Evolutionary conservation across 2,329 filamentous ascomycete species (phyloP).

Genomic region (Aspergillus sojae): DNA sequence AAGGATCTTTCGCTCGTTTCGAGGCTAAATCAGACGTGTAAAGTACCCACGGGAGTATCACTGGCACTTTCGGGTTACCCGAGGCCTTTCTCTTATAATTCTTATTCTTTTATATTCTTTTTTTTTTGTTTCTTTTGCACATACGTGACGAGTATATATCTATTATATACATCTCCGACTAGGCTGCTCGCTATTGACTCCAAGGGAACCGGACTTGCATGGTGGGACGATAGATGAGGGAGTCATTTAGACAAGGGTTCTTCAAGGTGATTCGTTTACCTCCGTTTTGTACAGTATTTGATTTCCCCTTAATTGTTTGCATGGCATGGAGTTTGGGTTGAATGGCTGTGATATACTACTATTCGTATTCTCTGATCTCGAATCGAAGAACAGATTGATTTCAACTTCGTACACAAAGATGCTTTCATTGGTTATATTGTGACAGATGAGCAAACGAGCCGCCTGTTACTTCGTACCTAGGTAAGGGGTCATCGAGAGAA

Average conservation of each 20-base stretch:
- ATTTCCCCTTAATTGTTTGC: constrained; percentile 8
- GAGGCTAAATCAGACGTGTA: constrained; percentile 7
- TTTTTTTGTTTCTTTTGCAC: background rate
- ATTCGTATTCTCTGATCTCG: background rate
- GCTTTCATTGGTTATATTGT: background rate
- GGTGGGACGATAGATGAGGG: background rate
- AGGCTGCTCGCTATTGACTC: background rate
- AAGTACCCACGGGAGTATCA: background rate
- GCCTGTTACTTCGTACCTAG: background rate
- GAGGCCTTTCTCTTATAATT: background rate
- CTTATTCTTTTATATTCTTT: background rate
- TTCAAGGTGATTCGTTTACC: background rate
- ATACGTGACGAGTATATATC: background rate
- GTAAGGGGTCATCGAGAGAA: background rate
- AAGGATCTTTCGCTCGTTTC: constrained; percentile 13
- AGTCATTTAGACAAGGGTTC: background rate
- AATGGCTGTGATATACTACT: background rate
- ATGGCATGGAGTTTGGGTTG: constrained; percentile 21
- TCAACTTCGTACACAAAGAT: background rate
- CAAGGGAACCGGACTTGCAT: background rate
- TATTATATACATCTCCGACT: background rate
- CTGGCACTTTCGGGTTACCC: background rate
- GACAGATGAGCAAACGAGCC: background rate
- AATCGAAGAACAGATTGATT: background rate
- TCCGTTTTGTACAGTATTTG: constrained; percentile 15